Percentiles rank a stretch among this genome's conserved stretches.
Evolutionary conservation across 352 stramenopile genomes (phyloP).

Genomic region (Phytophthora sansomeana): DNA sequence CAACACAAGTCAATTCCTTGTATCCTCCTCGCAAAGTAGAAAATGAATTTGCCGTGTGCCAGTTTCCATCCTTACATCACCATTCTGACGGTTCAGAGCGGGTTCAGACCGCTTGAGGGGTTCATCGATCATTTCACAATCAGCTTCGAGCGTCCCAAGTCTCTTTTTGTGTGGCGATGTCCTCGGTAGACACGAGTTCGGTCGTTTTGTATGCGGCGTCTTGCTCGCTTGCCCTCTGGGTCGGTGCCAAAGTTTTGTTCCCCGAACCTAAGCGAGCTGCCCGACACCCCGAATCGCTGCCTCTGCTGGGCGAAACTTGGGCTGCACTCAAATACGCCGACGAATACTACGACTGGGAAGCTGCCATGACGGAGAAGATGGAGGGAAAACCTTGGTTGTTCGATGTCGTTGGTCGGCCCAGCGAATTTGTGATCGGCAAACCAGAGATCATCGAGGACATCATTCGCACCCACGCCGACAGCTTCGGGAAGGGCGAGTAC

Average conservation of each 20-base stretch:
- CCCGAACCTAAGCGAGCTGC: conserved; percentile 26
- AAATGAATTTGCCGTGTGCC: too few species aligned
- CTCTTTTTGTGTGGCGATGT: not conserved
- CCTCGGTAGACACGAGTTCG: conserved; percentile 5
- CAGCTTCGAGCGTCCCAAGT: conserved; percentile 2
- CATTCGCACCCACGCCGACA: conserved; percentile 45
- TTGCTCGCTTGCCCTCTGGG: conserved; percentile 26
- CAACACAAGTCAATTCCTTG: too few species aligned
- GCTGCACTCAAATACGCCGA: conserved; percentile 31
- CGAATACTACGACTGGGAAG: conserved; percentile 43
- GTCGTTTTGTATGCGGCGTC: conserved; percentile 19
- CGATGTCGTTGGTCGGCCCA: conserved; percentile 31
- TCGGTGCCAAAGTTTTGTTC: conserved; percentile 17
- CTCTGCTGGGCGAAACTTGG: conserved; percentile 28
- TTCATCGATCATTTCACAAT: conserved; percentile 16
- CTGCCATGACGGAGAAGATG: conserved; percentile 29
- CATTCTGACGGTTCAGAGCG: not conserved
- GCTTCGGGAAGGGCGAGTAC: conserved; percentile 49
- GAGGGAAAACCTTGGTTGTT: conserved; percentile 41
- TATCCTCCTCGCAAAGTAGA: too few species aligned
- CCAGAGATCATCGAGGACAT: conserved; percentile 47
- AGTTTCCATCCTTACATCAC: too few species aligned
- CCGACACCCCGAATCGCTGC: conserved; percentile 28
- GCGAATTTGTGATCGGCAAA: conserved; percentile 32
- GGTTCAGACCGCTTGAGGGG: not conserved